A percentile compares a stretch with the other conserved stretches of the same genome.
Conservation (phyloP, 768 basidiomycete genomes). For the Chalciporus chontae region DNA sequence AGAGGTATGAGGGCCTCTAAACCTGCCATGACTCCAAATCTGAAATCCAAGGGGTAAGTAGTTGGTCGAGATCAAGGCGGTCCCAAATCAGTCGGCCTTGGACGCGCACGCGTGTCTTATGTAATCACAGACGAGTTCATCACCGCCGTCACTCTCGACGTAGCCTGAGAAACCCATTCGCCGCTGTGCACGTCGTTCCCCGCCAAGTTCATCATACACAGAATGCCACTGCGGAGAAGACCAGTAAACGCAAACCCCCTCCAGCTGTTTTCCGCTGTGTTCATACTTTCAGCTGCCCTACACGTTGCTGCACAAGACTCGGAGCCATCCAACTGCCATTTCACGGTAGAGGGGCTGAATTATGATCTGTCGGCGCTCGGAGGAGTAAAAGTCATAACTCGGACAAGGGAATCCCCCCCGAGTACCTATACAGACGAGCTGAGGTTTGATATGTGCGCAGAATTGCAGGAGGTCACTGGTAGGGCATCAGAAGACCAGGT, state of each 20-base stretch:
- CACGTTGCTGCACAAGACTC: slow-evolving; percentile 36
- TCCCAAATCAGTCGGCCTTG: slow-evolving; percentile 17
- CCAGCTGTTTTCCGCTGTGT: slow-evolving; percentile 9
- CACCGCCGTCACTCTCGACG: background rate
- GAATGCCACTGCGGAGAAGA: slow-evolving; percentile 23
- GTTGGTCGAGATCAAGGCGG: slow-evolving; percentile 11
- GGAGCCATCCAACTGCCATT: slow-evolving; percentile 50
- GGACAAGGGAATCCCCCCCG: slow-evolving; percentile 60
- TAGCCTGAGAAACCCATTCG: no score
- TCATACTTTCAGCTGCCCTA: slow-evolving; percentile 21
- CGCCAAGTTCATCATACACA: background rate
- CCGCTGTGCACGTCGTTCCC: no score
- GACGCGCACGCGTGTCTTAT: slow-evolving; percentile 34
- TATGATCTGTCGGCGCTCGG: slow-evolving; percentile 61
- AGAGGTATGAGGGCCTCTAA: slow-evolving; percentile 49
- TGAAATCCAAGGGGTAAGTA: slow-evolving; percentile 9
- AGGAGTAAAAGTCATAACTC: slow-evolving; percentile 48
- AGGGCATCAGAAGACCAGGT: slow-evolving; percentile 67
- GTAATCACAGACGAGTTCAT: slow-evolving; percentile 10
- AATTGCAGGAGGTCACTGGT: slow-evolving; percentile 45
- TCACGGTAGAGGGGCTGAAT: slow-evolving; percentile 36
- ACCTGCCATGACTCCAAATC: slow-evolving; percentile 46
- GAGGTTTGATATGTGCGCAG: slow-evolving; percentile 65
- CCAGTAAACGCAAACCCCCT: background rate
- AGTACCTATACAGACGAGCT: slow-evolving; percentile 57